Evolutionary conservation across 2,329 filamentous ascomycete species (phyloP).

Genomic region (Dactylonectria macrodidyma): DNA sequence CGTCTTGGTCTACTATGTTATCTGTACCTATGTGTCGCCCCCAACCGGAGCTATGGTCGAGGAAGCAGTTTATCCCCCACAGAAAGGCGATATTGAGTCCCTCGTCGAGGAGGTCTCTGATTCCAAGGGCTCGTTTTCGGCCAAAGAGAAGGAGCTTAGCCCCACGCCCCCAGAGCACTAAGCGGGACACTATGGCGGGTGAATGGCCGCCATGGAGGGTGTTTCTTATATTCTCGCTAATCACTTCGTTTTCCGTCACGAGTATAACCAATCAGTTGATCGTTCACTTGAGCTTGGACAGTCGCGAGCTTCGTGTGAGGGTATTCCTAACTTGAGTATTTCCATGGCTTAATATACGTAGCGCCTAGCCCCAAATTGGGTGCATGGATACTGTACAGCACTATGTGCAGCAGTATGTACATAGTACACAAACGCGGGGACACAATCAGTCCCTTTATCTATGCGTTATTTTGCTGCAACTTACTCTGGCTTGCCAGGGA

Average conservation of each 20-base stretch:
- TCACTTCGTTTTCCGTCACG: constrained; percentile 5
- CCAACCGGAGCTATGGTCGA: constrained; percentile 6
- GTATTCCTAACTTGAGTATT: not conserved
- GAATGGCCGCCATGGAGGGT: not conserved
- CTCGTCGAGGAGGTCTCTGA: constrained; percentile 6
- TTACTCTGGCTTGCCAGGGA: not conserved
- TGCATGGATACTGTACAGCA: not conserved
- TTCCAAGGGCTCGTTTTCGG: constrained; percentile 16
- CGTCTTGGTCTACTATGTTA: constrained; percentile 13
- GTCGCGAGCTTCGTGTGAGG: not conserved
- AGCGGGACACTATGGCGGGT: not conserved
- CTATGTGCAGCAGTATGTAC: not conserved
- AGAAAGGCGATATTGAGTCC: constrained; percentile 14
- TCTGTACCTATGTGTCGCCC: constrained; percentile 18
- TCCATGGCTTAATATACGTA: not conserved
- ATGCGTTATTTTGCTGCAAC: not conserved
- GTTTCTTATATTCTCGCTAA: not conserved
- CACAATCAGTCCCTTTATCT: not conserved
- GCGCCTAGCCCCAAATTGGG: not conserved
- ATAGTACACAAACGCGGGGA: not conserved
- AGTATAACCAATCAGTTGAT: not conserved
- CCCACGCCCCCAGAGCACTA: constrained; percentile 6
- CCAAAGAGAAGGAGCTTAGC: constrained; percentile 12
- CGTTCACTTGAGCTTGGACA: constrained; percentile 6
- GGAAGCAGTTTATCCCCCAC: constrained; percentile 8